Percentiles rank a stretch among this genome's conserved stretches.
Evolutionary conservation across 2,329 filamentous ascomycete species (phyloP).

Genomic region (Clarireedia hainanense): DNA sequence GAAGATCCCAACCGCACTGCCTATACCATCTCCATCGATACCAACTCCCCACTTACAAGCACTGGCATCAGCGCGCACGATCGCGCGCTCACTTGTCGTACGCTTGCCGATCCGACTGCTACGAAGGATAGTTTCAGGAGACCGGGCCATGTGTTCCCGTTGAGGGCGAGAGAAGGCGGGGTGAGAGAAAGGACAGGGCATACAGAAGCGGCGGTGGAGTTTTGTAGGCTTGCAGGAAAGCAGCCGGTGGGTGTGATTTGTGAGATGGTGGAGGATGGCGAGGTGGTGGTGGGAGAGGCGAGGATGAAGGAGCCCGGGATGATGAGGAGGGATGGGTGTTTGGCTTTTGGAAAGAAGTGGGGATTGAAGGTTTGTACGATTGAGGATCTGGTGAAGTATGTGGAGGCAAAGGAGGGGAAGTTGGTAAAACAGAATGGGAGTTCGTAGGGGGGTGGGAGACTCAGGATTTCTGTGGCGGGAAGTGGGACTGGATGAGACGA

Average conservation of each 20-base stretch:
- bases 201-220: conserved; percentile 88
- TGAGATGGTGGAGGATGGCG: conserved; percentile 82
- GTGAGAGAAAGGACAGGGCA: conserved; percentile 75
- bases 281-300: conserved; percentile 59
- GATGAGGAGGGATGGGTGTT: conserved; percentile 82
- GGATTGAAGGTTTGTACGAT: conserved; percentile 93
- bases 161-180: conserved; percentile 71
- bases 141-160: conserved; percentile 84
- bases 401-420: conserved; percentile 28
- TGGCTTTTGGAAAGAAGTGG: conserved; percentile 81
- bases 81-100: conserved; percentile 71
- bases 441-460: conserved; percentile 6
- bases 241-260: conserved; percentile 72
- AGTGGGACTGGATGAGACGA: not conserved
- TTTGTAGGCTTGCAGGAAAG: conserved; percentile 80
- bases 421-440: conserved; percentile 19
- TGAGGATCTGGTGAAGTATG: conserved; percentile 72
- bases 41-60: conserved; percentile 61
- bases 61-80: conserved; percentile 91
- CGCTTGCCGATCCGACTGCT: conserved; percentile 60
- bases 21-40: conserved; percentile 86
- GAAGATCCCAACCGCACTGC: conserved; percentile 86
- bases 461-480: not conserved
- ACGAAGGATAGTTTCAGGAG: conserved; percentile 56
- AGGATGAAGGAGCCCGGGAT: conserved; percentile 67